These are phyloP conservation scores for Copromyces sp. DNA, from an alignment of 495 filamentous ascomycete species.

Conservation along the genomic window DNA sequence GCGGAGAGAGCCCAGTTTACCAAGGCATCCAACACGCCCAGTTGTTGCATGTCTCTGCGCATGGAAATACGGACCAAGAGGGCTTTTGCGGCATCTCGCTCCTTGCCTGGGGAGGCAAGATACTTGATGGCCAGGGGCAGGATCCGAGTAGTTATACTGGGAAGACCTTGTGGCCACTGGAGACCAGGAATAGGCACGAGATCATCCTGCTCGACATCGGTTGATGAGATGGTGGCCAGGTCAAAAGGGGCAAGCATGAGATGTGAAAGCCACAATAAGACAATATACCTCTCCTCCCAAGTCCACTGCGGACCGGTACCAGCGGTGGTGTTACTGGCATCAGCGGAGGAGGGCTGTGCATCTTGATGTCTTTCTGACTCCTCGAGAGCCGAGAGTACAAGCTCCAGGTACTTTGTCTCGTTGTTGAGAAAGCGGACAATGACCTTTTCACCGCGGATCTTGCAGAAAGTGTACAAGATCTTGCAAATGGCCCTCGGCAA, in stretches of 20 bases:
- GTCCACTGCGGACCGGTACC: conserved; percentile 29
- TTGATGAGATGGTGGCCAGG: conserved; percentile 69
- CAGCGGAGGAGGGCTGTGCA: neutral
- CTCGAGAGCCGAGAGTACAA: conserved; percentile 59
- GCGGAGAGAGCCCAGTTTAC: conserved; percentile 56
- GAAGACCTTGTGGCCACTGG: conserved; percentile 43
- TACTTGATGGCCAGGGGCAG: conserved; percentile 60
- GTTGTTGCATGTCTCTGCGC: conserved; percentile 74
- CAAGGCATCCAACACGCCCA: conserved; percentile 56
- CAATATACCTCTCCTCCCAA: conserved; percentile 86
- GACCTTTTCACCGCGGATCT: conserved; percentile 87
- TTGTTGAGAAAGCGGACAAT: conserved; percentile 82
- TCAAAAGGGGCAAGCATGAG: conserved; percentile 90
- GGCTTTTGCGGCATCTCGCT: conserved; percentile 72
- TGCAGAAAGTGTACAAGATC: conserved; percentile 85
- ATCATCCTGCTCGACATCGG: conserved; percentile 28
- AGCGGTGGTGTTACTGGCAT: neutral
- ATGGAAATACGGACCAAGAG: conserved; percentile 75
- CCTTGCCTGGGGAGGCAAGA: conserved; percentile 68
- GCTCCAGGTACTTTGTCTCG: conserved; percentile 73
- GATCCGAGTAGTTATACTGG: conserved; percentile 59
- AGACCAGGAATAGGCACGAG: conserved; percentile 27
- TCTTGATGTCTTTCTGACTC: conserved; percentile 21
- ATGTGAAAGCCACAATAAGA: conserved; percentile 88
- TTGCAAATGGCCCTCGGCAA: conserved; percentile 61